Percentiles rank a stretch among this genome's conserved stretches.
phyloP scores from a whole-genome alignment of 1,284 basidiomycete genomes.

The Irpex rosettiformis region DNA sequence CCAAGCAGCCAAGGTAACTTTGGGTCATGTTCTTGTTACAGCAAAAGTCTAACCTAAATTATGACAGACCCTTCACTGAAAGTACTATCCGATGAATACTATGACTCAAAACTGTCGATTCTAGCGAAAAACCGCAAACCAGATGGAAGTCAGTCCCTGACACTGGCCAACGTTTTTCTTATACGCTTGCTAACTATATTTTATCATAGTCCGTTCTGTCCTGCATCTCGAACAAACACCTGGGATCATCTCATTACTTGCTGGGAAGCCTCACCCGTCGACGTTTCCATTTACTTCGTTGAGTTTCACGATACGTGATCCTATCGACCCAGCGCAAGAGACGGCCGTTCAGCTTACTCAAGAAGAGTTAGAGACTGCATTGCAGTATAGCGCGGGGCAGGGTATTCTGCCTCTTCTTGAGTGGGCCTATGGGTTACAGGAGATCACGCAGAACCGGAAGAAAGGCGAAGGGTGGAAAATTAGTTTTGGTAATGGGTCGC shows the following conservation, averaged over 20 bases:
- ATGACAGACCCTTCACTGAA: not conserved
- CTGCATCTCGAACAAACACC: slow-evolving; percentile 63
- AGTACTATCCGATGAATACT: slow-evolving; percentile 11
- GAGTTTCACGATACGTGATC: slow-evolving; percentile 49
- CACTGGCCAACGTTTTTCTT: not conserved
- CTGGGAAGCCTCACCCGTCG: slow-evolving; percentile 83
- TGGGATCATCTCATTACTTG: slow-evolving; percentile 81
- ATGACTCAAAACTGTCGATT: slow-evolving; percentile 4
- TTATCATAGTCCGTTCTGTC: slow-evolving; percentile 1
- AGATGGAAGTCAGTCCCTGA: slow-evolving; percentile 10
- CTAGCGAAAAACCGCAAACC: slow-evolving; percentile 10
- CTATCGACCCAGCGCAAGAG: slow-evolving; percentile 38
- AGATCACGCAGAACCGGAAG: slow-evolving; percentile 55
- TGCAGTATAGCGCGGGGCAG: slow-evolving; percentile 77
- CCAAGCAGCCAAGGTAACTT: not conserved
- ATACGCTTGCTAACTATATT: not conserved
- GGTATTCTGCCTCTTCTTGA: slow-evolving; percentile 66
- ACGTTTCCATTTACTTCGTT: slow-evolving; percentile 89
- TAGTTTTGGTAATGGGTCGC: slow-evolving; percentile 79
- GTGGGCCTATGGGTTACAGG: slow-evolving; percentile 71
- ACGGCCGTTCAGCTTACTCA: slow-evolving; percentile 43
- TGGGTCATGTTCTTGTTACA: not conserved
- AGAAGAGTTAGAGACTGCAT: slow-evolving; percentile 30
- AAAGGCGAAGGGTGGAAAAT: slow-evolving; percentile 66
- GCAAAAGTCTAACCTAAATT: not conserved